Base-by-base conservation (phyloP, 257 asterid species). In the Ajuga chamaepitys region DNA sequence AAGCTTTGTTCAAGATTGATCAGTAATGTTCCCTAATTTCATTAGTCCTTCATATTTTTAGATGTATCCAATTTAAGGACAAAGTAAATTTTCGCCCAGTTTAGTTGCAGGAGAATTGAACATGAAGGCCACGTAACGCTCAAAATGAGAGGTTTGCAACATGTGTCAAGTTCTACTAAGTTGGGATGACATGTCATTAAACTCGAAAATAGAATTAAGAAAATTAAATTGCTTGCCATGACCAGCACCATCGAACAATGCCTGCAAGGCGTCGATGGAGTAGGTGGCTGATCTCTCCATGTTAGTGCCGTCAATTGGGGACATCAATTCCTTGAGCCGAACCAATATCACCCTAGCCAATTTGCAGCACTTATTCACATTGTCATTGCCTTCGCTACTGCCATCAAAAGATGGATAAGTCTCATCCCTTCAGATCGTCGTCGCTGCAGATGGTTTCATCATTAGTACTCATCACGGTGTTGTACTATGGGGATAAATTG, bases 271-370 rank as follows among this genome's bases (percentile, higher is more conserved):
- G 18, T 86, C 88, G 14, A 91, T 58, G 81, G 86, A 89, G 47
- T 89, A 64, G 16, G 91, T 88, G 0, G 89, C 93, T 5, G 86
- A 53, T 11, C 95, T 65, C 59, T 89, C 97, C 85, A 89, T 83
- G 68, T 82, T 89, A 55, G 95, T 71, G 64, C 87, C 89, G 20
- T 80, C 82, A 14, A 56, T 76, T 12, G 97, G 86, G 5, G 94
- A 80, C 18, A 77, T 91, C 73, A 89, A 82, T 65, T 85, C 89
- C 80, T 70, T 89, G 97, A 89, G 97, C 94, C 97, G 94, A 85
- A 85, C 85, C 93, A 89, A 86, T 86, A 89, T 85, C 97, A 89
- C 97, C 72, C 87, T 62, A 28, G 89, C 94, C 87, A 89, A 67
- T 59, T 86, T 94, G 1, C 77, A 78, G 82, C 85, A 80, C 77